Conservation (phyloP, 2,329 filamentous ascomycete species). For the Colletotrichum cuscutae region DNA sequence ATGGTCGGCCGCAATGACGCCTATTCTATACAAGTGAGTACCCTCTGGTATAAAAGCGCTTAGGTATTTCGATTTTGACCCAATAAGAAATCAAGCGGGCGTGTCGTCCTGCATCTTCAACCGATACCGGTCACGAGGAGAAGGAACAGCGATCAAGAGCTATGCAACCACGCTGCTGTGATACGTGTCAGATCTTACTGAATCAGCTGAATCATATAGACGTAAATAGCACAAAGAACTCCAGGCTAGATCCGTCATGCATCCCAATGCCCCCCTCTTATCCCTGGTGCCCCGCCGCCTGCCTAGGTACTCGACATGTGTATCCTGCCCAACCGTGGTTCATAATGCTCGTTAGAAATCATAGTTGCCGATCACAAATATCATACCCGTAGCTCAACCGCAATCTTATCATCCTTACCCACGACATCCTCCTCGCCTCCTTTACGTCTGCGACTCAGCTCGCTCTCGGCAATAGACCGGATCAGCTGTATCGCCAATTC, state of each 20-base stretch:
- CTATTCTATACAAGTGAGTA: no score
- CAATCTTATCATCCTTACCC: conserved; percentile 28
- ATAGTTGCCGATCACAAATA: background rate
- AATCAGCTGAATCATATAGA: background rate
- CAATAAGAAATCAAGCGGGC: no score
- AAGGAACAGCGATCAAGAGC: no score
- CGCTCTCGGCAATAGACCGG: conserved; percentile 65
- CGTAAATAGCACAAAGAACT: background rate
- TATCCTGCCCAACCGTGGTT: background rate
- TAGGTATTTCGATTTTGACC: no score
- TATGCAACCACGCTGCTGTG: no score
- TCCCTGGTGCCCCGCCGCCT: background rate
- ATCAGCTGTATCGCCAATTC: conserved; percentile 65
- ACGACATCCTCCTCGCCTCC: background rate
- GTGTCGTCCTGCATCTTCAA: no score
- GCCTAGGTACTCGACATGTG: background rate
- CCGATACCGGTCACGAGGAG: no score
- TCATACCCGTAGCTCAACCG: conserved; percentile 35
- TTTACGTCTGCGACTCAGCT: conserved; percentile 41
- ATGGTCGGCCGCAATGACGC: no score
- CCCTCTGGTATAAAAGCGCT: no score
- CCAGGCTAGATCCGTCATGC: background rate
- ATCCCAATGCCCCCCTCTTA: background rate
- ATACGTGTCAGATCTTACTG: background rate
- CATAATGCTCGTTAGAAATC: background rate